These are phyloP conservation scores for Paxillus involutus DNA, from an alignment of 768 basidiomycete species.

Conservation along the genomic window DNA sequence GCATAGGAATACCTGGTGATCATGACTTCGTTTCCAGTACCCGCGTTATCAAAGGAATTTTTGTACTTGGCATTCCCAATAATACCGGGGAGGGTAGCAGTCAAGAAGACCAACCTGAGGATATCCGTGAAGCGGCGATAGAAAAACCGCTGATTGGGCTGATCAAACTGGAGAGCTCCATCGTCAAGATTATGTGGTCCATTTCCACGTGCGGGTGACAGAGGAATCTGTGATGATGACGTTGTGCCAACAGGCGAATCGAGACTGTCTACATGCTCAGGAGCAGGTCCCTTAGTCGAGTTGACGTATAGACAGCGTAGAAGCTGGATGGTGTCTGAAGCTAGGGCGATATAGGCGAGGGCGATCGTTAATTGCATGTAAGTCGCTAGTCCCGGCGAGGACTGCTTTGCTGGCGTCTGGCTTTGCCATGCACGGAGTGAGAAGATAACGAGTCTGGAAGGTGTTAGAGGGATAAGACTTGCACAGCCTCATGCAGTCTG, in stretches of 20 bases:
- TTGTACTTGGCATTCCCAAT: conserved; percentile 24
- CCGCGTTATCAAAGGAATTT: conserved; percentile 18
- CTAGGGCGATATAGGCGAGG: conserved; percentile 32
- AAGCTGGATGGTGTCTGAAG: conserved; percentile 35
- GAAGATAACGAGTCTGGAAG: conserved; percentile 17
- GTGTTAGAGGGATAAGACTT: neutral
- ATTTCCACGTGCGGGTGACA: conserved; percentile 9
- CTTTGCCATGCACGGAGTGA: conserved; percentile 20
- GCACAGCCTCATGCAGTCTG: neutral
- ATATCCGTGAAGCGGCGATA: conserved; percentile 30
- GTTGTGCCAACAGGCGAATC: conserved; percentile 20
- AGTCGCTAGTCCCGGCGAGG: conserved; percentile 8
- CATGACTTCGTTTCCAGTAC: conserved; percentile 19
- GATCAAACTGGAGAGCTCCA: conserved; percentile 22
- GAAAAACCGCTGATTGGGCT: conserved; percentile 26
- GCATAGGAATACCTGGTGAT: conserved; percentile 21
- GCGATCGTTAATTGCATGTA: conserved; percentile 20
- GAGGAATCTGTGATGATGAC: conserved; percentile 11
- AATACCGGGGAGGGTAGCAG: conserved; percentile 30
- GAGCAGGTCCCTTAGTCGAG: conserved; percentile 33
- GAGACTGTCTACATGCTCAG: conserved; percentile 21
- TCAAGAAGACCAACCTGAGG: conserved; percentile 29
- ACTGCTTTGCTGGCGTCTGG: conserved; percentile 10
- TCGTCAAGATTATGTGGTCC: neutral
- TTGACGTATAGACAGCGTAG: conserved; percentile 41